Evolutionary conservation across 371 early-diverging fungal genomes (phyloP), one percentile per base, ranked within the genome.

Genomic region (Amoeboaphelidium protococcarum): DNA sequence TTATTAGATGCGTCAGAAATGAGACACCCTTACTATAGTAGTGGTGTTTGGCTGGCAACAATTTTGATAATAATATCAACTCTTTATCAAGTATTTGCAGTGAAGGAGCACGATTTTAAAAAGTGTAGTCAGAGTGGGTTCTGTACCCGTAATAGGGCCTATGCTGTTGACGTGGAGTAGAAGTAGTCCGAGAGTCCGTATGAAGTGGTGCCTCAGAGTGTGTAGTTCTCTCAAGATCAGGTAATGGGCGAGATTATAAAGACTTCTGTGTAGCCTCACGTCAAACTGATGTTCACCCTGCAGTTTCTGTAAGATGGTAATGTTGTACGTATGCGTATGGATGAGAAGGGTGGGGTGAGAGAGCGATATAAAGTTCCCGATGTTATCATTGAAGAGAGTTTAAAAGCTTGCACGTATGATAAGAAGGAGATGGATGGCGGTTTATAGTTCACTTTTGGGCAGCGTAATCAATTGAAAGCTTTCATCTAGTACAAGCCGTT

Each of bases 71-170:
- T n/a, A n/a, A n/a, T n/a, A n/a, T n/a, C n/a, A n/a, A n/a, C n/a
- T n/a, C n/a, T n/a, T n/a, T n/a, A n/a, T n/a, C n/a, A n/a, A n/a
- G n/a, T n/a, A n/a, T n/a, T 53, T 23, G 65, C 62, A 0, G 74
- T 78, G 23, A 78, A 78, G 50, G 59, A 57, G 24, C 80, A 80
- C 44, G 83, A 95, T 58, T 95, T 95, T 58, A 89, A 86, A 58
- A 75, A 66, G 0, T 90, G 91, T 58, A 62, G 71, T 20, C 82
- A 91, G 52, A 71, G 76, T 44, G 78, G 76, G 19, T 95, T 95
- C 59, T 91, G 90, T 59, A 59, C 65, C 10, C 78, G 92, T 41
- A 84, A 92, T 61, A 69, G 86, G 12, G 81, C 75, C 10, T 82
- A 73, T 58, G 87, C 85, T 12, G 78, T 82, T 27, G 56, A 63